Percentiles rank a stretch among this genome's conserved stretches.
Evolutionary conservation across 192 early-diverging fungal genomes (phyloP).

Genomic region (Kappamyces sp.): DNA sequence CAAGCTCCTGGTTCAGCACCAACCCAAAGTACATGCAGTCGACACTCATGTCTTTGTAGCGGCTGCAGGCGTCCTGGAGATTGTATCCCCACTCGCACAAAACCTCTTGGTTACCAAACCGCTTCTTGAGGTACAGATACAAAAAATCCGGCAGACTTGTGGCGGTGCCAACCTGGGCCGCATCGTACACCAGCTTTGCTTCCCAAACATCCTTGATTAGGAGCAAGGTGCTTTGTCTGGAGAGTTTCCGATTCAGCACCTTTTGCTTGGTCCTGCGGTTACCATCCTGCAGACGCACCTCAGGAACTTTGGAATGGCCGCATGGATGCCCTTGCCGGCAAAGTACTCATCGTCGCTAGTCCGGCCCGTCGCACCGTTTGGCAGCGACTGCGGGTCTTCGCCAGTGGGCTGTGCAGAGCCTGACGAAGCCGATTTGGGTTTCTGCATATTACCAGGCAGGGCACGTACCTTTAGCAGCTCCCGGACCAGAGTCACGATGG

Average conservation of each 20-base stretch:
- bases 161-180: slow-evolving; percentile 1
- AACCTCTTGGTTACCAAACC: slow-evolving; percentile 48
- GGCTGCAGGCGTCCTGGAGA: slow-evolving; percentile 33
- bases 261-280: slow-evolving; percentile 40
- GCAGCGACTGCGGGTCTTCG: too few relatives aligned
- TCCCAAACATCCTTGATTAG: slow-evolving; percentile 51
- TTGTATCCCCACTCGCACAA: slow-evolving; percentile 61
- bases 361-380: too few relatives aligned
- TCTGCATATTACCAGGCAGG: too few relatives aligned
- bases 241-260: slow-evolving; percentile 40
- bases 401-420: too few relatives aligned
- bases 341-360: slow-evolving; percentile 8
- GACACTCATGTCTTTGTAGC: slow-evolving; percentile 25
- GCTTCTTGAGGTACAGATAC: slow-evolving; percentile 50
- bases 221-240: slow-evolving; percentile 26
- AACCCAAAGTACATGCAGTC: slow-evolving; percentile 38
- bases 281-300: slow-evolving; percentile 2
- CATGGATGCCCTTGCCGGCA: slow-evolving; percentile 5
- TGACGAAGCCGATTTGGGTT: too few relatives aligned
- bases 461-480: slow-evolving; percentile 25
- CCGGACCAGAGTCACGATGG: slow-evolving; percentile 39
- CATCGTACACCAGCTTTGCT: slow-evolving; percentile 45
- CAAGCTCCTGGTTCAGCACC: slow-evolving; percentile 30
- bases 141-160: slow-evolving; percentile 43
- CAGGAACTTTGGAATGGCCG: slow-evolving; percentile 16